Conservation (phyloP, 2,329 filamentous ascomycete genomes). For the Meredithiella fracta region DNA sequence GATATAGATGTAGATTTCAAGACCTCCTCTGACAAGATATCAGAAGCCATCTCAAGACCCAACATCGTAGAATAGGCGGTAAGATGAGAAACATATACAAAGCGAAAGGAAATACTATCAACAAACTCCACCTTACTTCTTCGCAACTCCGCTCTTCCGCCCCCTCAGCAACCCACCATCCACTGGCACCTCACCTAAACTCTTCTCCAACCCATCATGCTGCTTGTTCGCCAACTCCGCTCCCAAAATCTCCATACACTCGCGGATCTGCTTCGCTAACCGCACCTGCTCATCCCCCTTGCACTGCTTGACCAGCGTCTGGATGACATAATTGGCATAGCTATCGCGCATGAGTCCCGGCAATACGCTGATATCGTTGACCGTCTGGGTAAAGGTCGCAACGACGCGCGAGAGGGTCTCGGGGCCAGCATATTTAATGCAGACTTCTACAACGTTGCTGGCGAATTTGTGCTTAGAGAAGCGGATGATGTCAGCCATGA, state of each 20-base stretch:
- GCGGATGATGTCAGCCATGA: conserved; percentile 53
- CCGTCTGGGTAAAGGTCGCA: not conserved
- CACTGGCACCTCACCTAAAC: conserved; percentile 15
- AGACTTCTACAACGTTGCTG: conserved; percentile 93
- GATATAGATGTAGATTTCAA: too few species aligned
- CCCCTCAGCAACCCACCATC: conserved; percentile 14
- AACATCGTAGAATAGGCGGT: not conserved
- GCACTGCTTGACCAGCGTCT: conserved; percentile 58
- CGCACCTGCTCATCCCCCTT: conserved; percentile 40
- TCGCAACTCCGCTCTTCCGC: too few species aligned
- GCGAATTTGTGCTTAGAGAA: conserved; percentile 93
- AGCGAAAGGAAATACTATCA: not conserved
- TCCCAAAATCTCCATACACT: conserved; percentile 44
- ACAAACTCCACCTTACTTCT: not conserved
- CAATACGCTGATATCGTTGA: conserved; percentile 53
- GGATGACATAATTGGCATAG: conserved; percentile 91
- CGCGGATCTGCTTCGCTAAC: conserved; percentile 47
- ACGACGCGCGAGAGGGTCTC: not conserved
- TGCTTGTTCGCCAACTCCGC: conserved; percentile 51
- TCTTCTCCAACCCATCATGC: conserved; percentile 23
- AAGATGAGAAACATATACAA: not conserved
- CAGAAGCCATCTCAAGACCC: too few species aligned
- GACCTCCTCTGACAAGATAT: too few species aligned
- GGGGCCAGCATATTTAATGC: conserved; percentile 40
- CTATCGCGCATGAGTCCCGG: conserved; percentile 71